phyloP scores from a whole-genome alignment of 2,329 filamentous ascomycete genomes.

The Monosporascus sp. region DNA sequence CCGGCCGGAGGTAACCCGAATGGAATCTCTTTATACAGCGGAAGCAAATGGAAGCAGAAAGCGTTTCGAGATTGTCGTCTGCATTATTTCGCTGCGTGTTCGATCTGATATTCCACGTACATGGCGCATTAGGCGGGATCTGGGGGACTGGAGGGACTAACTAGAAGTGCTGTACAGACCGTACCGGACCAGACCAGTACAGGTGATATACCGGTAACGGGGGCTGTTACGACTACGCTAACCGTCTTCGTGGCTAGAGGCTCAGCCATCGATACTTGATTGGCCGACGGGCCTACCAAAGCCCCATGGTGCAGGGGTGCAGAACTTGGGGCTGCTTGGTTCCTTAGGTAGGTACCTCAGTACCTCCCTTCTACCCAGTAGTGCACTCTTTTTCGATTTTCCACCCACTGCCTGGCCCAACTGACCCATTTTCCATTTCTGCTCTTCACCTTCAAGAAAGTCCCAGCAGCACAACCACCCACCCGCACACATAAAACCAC shows the following conservation, averaged over 20 bases:
- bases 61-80: too few relatives aligned
- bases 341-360: not conserved
- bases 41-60: too few relatives aligned
- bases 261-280: not conserved
- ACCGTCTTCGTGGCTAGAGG: not conserved
- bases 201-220: not conserved
- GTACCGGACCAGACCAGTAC: not conserved
- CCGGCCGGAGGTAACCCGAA: too few relatives aligned
- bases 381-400: not conserved
- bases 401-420: not conserved
- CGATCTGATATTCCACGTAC: too few relatives aligned
- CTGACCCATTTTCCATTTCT: not conserved
- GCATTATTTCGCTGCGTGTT: too few relatives aligned
- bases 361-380: not conserved
- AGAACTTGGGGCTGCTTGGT: not conserved
- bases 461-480: constrained; percentile 1
- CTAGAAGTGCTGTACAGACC: not conserved
- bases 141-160: too few relatives aligned
- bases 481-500: constrained; percentile 2
- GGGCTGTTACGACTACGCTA: not conserved
- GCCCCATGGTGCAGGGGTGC: not conserved
- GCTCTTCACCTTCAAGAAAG: not conserved
- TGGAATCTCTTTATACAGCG: too few relatives aligned
- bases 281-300: not conserved
- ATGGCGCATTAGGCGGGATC: too few relatives aligned